Percentiles rank a stretch among this genome's conserved stretches.
Evolutionary conservation across 2,329 filamentous ascomycete genomes (phyloP).

Genomic region (Verticillium nonalfalfae): DNA sequence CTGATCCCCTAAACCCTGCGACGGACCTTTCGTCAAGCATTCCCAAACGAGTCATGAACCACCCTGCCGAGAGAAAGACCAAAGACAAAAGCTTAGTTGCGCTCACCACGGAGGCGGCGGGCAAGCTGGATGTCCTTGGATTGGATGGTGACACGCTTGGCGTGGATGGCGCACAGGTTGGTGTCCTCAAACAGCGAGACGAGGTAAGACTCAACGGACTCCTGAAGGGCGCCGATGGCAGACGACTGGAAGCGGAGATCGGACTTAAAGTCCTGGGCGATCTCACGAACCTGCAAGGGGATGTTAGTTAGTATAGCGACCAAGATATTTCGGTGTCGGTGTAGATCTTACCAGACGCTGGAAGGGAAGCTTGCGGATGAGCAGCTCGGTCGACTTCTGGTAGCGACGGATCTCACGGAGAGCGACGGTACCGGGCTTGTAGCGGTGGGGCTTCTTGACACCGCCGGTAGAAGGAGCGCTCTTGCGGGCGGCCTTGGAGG

Average conservation of each 20-base stretch:
- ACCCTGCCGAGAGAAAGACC: slow-evolving; percentile 20
- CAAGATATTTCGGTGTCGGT: neutral
- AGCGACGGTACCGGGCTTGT: slow-evolving; percentile 81
- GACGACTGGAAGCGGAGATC: slow-evolving; percentile 97
- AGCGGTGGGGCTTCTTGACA: slow-evolving; percentile 91
- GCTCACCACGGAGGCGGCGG: slow-evolving; percentile 89
- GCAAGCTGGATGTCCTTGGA: slow-evolving; percentile 96
- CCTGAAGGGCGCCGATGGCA: slow-evolving; percentile 93
- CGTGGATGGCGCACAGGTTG: slow-evolving; percentile 97
- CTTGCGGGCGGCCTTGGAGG: slow-evolving; percentile 99
- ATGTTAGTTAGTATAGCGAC: slow-evolving; percentile 5
- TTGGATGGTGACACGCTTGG: slow-evolving; percentile 98
- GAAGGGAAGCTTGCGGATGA: slow-evolving; percentile 96
- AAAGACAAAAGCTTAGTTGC: slow-evolving; percentile 55
- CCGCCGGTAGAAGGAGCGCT: slow-evolving; percentile 92
- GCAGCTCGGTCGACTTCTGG: slow-evolving; percentile 83
- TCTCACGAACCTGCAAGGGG: slow-evolving; percentile 69
- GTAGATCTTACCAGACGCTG: slow-evolving; percentile 68
- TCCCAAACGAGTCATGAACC: slow-evolving; percentile 34
- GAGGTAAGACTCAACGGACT: slow-evolving; percentile 98
- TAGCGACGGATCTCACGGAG: slow-evolving; percentile 90
- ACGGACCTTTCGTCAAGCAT: slow-evolving; percentile 30
- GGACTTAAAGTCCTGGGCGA: slow-evolving; percentile 92
- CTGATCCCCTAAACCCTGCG: slow-evolving; percentile 30
- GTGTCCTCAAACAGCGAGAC: slow-evolving; percentile 98